Evolutionary conservation across 225 moss, liverwort and hornwort species (phyloP), one percentile per base, ranked within the genome.

Genomic region (Sphagnum contortum): DNA sequence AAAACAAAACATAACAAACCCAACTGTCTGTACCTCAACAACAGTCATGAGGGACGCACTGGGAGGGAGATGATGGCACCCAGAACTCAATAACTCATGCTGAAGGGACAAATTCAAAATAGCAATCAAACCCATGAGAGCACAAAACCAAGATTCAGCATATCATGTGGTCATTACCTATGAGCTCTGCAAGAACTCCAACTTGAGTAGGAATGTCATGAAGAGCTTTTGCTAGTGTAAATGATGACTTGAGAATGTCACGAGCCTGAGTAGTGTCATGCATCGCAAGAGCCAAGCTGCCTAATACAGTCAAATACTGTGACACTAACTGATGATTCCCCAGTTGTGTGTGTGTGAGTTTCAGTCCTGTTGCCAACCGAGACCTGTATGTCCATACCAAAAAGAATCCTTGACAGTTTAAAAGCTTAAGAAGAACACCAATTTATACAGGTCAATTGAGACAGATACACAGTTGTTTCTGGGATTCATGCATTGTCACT

Each of bases 281-380:
- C 84, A 87, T 80, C 59, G 79, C 68, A 63, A 81, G 78, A 61
- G 98, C 93, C 73, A 98, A 78, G 71, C 76, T 86, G 51, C 93
- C 98, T 59, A 98, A 76, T 57, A 98, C 85, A 53, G 91, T 91
- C 56, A 98, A 76, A 70, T 86, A 98, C 72, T 98, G 93, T 57
- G 93, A 90, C 47, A 98, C 77, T 64, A 98, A 77, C 57, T 93
- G 98, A 75, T 98, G 93, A 63, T 98, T 98, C 50, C 91, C 90
- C 59, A 98, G 82, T 79, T 98, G 86, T 74, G 87, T 93, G 71
- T 98, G 89, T 61, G 91, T 91, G 6, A 98, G 61, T 65, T 88
- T 91, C 49, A 98, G 70, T 63, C 98, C 98, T 12, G 87, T 78
- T 71, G 98, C 91, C 71, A 98, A 72, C 67, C 91, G 93, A 68